Conservation (phyloP, 129 eudicot genomes). For the Lactuca saligna region DNA sequence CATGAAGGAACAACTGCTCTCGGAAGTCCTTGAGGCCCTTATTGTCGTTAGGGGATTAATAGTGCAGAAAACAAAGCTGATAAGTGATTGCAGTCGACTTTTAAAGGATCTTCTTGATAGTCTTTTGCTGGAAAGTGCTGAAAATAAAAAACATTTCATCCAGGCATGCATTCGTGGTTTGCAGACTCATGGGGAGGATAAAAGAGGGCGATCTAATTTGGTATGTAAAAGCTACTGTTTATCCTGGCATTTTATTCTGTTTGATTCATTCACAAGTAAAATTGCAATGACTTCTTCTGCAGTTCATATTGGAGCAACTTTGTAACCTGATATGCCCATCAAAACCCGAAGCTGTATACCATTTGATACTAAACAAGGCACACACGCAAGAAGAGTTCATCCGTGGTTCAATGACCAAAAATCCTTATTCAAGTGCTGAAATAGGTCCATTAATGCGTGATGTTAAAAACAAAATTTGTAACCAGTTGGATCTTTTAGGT, state of each 20-base stretch:
- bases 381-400: slow-evolving; percentile 99
- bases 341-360: slow-evolving; percentile 93
- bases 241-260: neutral
- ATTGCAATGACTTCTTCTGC: slow-evolving; percentile 28
- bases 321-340: slow-evolving; percentile 97
- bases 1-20: slow-evolving; percentile 79
- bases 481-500: slow-evolving; percentile 90
- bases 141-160: slow-evolving; percentile 85
- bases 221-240: slow-evolving; percentile 42
- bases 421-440: slow-evolving; percentile 95
- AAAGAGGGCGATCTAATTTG: slow-evolving; percentile 77
- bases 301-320: slow-evolving; percentile 99
- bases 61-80: slow-evolving; percentile 94
- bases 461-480: slow-evolving; percentile 96
- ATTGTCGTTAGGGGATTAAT: slow-evolving; percentile 93
- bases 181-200: slow-evolving; percentile 84
- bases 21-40: slow-evolving; percentile 92
- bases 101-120: slow-evolving; percentile 91
- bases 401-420: slow-evolving; percentile 97
- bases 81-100: slow-evolving; percentile 90
- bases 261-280: slow-evolving; percentile 10
- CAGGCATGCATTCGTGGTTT: slow-evolving; percentile 94
- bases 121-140: slow-evolving; percentile 89
- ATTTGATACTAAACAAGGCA: slow-evolving; percentile 88
- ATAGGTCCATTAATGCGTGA: slow-evolving; percentile 99